Evolutionary conservation across 2,329 filamentous ascomycete genomes (phyloP), one percentile per base, ranked within the genome.

Genomic region (Lasiodiplodia gonubiensis): DNA sequence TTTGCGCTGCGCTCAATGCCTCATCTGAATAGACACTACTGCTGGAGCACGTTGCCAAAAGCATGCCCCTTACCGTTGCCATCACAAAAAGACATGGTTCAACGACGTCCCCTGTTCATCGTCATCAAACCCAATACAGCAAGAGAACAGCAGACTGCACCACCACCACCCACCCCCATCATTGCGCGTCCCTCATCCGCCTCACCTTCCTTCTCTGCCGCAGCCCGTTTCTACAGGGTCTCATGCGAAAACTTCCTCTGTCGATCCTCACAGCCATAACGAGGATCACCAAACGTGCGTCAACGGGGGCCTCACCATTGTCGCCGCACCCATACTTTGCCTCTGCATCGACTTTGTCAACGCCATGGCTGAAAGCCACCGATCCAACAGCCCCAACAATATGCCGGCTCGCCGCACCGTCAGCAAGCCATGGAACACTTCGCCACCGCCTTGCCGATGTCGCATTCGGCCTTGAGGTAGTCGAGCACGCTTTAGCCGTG

Each of bases 331-430:
- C 42, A 16, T n/a, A 46, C n/a, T n/a, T 46, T 14, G 39, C 18
- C 16, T 42, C n/a, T 16, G 12, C n/a, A 4, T 8, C 42, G 14
- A 18, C 37, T n/a, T 49, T 46, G 12, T 46, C 42, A 18, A 30
- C 59, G 27, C 42, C 59, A 63, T 48, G n/a, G 59, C 59, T 30
- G 42, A 27, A 30, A 63, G 30, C 59, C 59, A 63, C 27, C 30
- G 42, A 23, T 51, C 49, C 27, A 51, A 33, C 27, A 63, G 8
- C 42, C 42, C 42, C 42, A 46, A 46, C 42, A 46, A 14, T 21
- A 21, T 46, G n/a, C n/a, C 42, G 1, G 35, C 42, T 14, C 42
- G 21, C 42, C 7, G 3, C n/a, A 21, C 18, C 18, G 8, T 46
- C 42, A 46, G n/a, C 42, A 21, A 18, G 42, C 12, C 8, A 46